Conservation (phyloP, 2,329 filamentous ascomycete species). For the Sporothrix curviconia region DNA sequence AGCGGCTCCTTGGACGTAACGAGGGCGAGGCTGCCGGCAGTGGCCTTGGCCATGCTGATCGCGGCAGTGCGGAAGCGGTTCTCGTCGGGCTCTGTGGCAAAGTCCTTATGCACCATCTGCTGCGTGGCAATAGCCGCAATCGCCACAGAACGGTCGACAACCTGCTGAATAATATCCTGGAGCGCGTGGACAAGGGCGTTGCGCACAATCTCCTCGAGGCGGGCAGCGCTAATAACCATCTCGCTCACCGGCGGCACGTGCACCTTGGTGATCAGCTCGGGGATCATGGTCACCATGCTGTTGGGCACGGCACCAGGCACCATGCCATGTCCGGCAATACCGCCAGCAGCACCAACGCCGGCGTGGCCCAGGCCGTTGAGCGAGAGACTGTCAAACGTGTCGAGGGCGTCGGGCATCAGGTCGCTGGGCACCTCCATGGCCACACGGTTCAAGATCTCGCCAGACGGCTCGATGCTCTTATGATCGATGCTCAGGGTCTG, state of each 20-base stretch:
- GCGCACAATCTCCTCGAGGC: constrained; percentile 70
- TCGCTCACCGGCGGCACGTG: constrained; percentile 75
- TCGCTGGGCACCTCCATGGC: constrained; percentile 57
- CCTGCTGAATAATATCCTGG: constrained; percentile 92
- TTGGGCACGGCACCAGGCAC: constrained; percentile 68
- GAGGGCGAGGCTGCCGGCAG: constrained; percentile 85
- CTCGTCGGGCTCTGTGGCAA: constrained; percentile 86
- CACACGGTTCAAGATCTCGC: constrained; percentile 73
- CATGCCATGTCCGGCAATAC: constrained; percentile 43
- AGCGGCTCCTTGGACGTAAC: constrained; percentile 98
- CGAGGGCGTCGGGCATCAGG: constrained; percentile 60
- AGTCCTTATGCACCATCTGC: constrained; percentile 94
- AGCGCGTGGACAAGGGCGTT: constrained; percentile 83
- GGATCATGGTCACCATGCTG: constrained; percentile 72
- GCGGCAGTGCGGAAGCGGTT: constrained; percentile 79
- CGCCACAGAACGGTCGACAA: constrained; percentile 94
- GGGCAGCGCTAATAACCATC: constrained; percentile 65
- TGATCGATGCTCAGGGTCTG: constrained; percentile 88
- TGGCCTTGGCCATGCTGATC: constrained; percentile 88
- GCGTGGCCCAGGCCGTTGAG: constrained; percentile 67
- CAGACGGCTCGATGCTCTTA: constrained; percentile 81
- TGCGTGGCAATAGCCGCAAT: constrained; percentile 96
- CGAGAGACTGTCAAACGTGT: constrained; percentile 76
- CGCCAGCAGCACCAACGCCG: constrained; percentile 47
- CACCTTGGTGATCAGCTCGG: constrained; percentile 73